These are phyloP conservation scores for Suillus placidus DNA, from an alignment of 768 basidiomycete genomes.

Conservation along the genomic window DNA sequence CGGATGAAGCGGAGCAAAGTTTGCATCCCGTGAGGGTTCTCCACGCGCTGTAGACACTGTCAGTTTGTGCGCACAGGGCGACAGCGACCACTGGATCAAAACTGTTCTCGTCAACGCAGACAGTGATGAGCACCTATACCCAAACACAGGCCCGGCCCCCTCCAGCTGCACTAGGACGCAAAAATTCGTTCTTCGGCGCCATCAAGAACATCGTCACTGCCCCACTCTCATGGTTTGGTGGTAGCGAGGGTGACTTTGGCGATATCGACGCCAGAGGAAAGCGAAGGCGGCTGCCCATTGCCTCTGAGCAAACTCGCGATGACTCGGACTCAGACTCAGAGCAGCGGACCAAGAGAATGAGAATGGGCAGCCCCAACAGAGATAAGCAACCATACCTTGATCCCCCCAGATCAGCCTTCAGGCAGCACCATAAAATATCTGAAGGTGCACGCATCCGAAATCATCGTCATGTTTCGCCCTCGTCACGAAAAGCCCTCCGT, in stretches of 20 bases:
- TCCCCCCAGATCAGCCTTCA: conserved; percentile 52
- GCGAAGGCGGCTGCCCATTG: conserved; percentile 48
- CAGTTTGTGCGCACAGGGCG: conserved; percentile 11
- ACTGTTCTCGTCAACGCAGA: conserved; percentile 11
- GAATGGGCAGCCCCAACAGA: conserved; percentile 46
- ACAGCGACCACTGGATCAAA: conserved; percentile 21
- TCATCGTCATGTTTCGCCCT: conserved; percentile 26
- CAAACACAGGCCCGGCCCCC: conserved; percentile 22
- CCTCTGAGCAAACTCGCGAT: conserved; percentile 26
- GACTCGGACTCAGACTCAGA: conserved; percentile 40
- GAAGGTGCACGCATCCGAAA: conserved; percentile 24
- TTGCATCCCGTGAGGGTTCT: conserved; percentile 20
- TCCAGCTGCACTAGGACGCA: conserved; percentile 47
- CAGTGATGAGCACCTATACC: conserved; percentile 35
- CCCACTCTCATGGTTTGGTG: conserved; percentile 58
- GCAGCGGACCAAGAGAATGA: conserved; percentile 52
- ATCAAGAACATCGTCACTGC: conserved; percentile 70
- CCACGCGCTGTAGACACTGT: conserved; percentile 27
- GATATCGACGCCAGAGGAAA: conserved; percentile 49
- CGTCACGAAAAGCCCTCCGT: conserved; percentile 35
- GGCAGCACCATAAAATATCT: conserved; percentile 25
- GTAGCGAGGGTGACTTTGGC: conserved; percentile 51
- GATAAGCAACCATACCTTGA: conserved; percentile 51
- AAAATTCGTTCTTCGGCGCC: conserved; percentile 61
- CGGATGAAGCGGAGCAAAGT: conserved; percentile 21